phyloP scores from a whole-genome alignment of 2,329 filamentous ascomycete species.

The Aspergillus sp. region DNA sequence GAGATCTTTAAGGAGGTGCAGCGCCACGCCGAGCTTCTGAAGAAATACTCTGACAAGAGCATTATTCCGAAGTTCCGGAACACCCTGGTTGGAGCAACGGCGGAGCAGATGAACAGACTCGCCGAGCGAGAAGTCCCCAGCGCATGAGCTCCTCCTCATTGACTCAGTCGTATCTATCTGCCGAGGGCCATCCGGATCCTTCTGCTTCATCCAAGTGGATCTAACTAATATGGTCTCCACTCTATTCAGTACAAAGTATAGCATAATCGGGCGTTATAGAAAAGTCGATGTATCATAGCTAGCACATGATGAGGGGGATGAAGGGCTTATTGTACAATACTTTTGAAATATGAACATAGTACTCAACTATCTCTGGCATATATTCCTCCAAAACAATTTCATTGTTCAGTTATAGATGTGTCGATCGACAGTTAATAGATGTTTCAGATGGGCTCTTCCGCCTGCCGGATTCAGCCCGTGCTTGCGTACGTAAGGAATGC shows the following conservation, averaged over 20 bases:
- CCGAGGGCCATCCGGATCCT: no score
- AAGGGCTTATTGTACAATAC: no score
- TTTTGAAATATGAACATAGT: no score
- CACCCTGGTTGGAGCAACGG: slow-evolving; percentile 25
- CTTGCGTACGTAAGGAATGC: slow-evolving; percentile 38
- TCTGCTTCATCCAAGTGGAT: neutral
- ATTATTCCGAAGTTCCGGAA: slow-evolving; percentile 19
- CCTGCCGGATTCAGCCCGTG: slow-evolving; percentile 26
- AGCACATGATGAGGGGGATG: no score
- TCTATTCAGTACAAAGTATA: neutral
- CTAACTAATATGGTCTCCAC: neutral
- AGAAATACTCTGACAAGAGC: slow-evolving; percentile 32
- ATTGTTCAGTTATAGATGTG: neutral
- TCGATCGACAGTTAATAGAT: neutral
- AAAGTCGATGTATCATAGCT: no score
- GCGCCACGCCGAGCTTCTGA: slow-evolving; percentile 30
- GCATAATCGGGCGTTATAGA: neutral
- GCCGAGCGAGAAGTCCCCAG: slow-evolving; percentile 5
- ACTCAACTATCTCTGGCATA: neutral
- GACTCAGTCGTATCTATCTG: no score
- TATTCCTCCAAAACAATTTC: neutral
- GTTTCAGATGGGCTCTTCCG: slow-evolving; percentile 17
- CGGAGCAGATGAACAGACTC: slow-evolving; percentile 25
- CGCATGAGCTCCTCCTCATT: no score
- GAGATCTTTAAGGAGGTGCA: slow-evolving; percentile 25